Evolutionary conservation across 2,329 filamentous ascomycete genomes (phyloP).

Genomic region (Calonectria montana): DNA sequence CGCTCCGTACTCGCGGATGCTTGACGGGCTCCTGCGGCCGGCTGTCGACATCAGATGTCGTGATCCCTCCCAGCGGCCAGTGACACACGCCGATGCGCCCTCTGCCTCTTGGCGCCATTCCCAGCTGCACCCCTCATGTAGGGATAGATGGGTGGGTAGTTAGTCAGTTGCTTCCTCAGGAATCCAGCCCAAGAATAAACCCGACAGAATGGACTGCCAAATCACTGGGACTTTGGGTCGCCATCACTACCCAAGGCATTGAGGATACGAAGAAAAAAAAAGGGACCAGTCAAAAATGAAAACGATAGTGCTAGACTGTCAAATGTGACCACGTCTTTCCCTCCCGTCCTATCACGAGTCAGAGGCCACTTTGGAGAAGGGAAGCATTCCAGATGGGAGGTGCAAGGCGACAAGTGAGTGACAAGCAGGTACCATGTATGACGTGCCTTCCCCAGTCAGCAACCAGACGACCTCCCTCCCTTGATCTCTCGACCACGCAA

Average conservation of each 20-base stretch:
- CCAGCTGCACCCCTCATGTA: background rate
- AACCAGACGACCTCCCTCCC: constrained; percentile 11
- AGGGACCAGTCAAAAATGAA: background rate
- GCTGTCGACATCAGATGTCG: constrained; percentile 6
- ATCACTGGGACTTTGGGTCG: background rate
- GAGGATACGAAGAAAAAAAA: background rate
- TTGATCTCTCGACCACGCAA: constrained; percentile 16
- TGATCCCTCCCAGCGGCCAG: constrained; percentile 5
- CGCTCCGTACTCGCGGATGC: background rate
- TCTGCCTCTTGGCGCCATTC: background rate
- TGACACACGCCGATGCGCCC: constrained; percentile 22
- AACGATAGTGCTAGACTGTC: background rate
- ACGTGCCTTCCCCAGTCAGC: constrained; percentile 27
- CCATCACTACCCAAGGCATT: constrained; percentile 2
- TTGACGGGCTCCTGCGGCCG: background rate
- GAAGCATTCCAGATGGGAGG: constrained; percentile 1
- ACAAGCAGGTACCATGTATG: constrained; percentile 12
- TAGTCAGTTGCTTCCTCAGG: constrained; percentile 9
- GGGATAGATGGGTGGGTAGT: background rate
- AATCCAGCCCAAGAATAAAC: constrained; percentile 14
- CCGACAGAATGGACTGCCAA: constrained; percentile 5
- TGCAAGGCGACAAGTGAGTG: background rate
- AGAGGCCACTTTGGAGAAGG: background rate
- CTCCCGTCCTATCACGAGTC: background rate
- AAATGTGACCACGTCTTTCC: background rate